Percentiles rank a stretch among this genome's conserved stretches.
These are phyloP conservation scores for Fusarium concolor DNA, from an alignment of 2,329 filamentous ascomycete genomes.

Conservation along the genomic window DNA sequence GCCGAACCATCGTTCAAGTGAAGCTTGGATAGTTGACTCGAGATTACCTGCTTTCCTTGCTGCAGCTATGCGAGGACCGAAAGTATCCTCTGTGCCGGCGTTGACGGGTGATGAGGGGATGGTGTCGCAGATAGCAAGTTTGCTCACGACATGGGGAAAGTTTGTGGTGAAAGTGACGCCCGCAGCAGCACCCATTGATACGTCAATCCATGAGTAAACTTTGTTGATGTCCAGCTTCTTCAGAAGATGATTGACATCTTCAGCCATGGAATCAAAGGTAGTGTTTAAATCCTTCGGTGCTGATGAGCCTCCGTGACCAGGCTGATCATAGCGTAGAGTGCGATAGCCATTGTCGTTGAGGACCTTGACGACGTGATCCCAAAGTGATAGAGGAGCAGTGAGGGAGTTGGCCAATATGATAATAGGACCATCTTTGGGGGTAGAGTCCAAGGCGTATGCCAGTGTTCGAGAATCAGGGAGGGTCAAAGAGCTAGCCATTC, in stretches of 20 bases:
- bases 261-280: constrained; percentile 55
- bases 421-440: constrained; percentile 44
- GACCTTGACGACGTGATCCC: constrained; percentile 54
- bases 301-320: constrained; percentile 56
- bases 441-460: constrained; percentile 47
- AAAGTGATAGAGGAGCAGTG: constrained; percentile 50
- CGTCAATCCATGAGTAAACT: constrained; percentile 57
- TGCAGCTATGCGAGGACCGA: constrained; percentile 51
- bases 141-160: constrained; percentile 53
- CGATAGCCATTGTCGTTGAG: constrained; percentile 53
- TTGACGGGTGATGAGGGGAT: constrained; percentile 54
- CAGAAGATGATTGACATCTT: constrained; percentile 54
- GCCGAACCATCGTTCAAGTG: constrained; percentile 57
- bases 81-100: constrained; percentile 51
- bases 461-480: constrained; percentile 47
- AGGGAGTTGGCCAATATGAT: constrained; percentile 57
- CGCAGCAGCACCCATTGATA: constrained; percentile 59
- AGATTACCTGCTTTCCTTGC: constrained; percentile 51
- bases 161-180: constrained; percentile 54
- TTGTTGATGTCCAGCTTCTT: constrained; percentile 47
- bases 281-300: constrained; percentile 51
- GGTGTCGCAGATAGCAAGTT: constrained; percentile 56
- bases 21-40: constrained; percentile 47
- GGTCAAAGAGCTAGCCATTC: constrained; percentile 37
- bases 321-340: constrained; percentile 58